Conservation (phyloP, 2,329 filamentous ascomycete species). For the Penicillium concentricum region DNA sequence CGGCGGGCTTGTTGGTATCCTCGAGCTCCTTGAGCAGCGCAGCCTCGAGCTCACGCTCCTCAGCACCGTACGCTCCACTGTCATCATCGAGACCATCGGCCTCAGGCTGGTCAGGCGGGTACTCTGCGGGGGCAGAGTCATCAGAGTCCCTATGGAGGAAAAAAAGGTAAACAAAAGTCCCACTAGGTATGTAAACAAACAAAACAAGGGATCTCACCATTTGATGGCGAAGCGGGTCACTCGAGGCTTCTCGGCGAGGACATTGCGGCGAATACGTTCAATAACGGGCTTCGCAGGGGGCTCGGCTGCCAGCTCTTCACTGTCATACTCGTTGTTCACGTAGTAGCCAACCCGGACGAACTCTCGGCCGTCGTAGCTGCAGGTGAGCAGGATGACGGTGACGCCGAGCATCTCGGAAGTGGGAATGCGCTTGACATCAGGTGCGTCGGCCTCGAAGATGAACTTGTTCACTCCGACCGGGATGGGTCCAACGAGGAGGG, state of each 20-base stretch:
- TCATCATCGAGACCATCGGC: constrained; percentile 85
- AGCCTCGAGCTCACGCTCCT: constrained; percentile 75
- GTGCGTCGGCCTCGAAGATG: constrained; percentile 91
- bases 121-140: constrained; percentile 91
- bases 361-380: constrained; percentile 92
- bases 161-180: neutral
- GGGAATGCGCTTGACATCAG: constrained; percentile 85
- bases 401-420: constrained; percentile 94
- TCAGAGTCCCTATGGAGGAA: constrained; percentile 80
- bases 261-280: constrained; percentile 87
- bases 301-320: constrained; percentile 82
- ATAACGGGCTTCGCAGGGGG: constrained; percentile 89
- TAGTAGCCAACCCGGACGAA: constrained; percentile 99
- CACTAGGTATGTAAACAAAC: constrained; percentile 11
- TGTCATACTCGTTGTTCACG: constrained; percentile 98
- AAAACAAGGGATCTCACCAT: constrained; percentile 60
- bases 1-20: constrained; percentile 45
- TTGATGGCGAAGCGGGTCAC: constrained; percentile 98
- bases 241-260: constrained; percentile 93
- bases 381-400: constrained; percentile 93
- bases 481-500: constrained; percentile 93
- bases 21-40: constrained; percentile 55
- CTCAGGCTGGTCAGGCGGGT: constrained; percentile 95
- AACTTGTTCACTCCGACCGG: constrained; percentile 99
- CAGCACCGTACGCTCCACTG: constrained; percentile 80